Evolutionary conservation across 2,329 filamentous ascomycete species (phyloP), one percentile per base, ranked within the genome.

Genomic region (Fusarium veterinarium): DNA sequence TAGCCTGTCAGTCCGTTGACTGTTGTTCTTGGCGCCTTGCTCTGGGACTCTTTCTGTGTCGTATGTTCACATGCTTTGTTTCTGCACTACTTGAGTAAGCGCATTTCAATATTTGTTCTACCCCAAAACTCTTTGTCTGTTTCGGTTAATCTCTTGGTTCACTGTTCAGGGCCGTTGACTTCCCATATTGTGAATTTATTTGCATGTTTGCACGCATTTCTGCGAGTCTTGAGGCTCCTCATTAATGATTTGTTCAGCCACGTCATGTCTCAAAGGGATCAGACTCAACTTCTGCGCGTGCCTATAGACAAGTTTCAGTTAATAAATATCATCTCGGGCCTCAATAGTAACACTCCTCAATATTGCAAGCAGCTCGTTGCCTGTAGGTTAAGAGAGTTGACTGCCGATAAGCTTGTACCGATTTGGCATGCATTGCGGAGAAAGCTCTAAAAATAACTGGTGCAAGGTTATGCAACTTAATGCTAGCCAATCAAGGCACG

Each of bases 341-440:
- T 45, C 5, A 19, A 45, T 19, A 5, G 6, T 17, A 28, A 12
- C 23, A 12, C 6, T 8, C 5, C 0, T 31, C 5, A 8, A 14
- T 12, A 7, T 10, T 7, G 19, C 17, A 14, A 46, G 28, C 17
- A 45, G 23, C 25, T 5, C 17, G 19, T 16, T 14, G 40, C 3
- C 40, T 41, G 1, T 20, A 30, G 25, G 12, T 31, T 46, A 46
- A 20, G 13, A 6, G 19, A n/a, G 3, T 19, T 5, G 9, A 49
- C 9, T 31, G 5, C 25, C 42, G 19, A 23, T 10, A 12, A 30
- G 10, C 13, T 20, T 20, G 2, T 28, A 45, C 9, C 5, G 16
- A 53, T 41, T n/a, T 8, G 57, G 45, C 35, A 60, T 53, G n/a
- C 45, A 13, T 33, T 53, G 57, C 45, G 35, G 35, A n/a, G n/a